These are phyloP conservation scores for Aurantiochytrium sp. DNA, from an alignment of 108 stramenopile genomes.

Conservation along the genomic window DNA sequence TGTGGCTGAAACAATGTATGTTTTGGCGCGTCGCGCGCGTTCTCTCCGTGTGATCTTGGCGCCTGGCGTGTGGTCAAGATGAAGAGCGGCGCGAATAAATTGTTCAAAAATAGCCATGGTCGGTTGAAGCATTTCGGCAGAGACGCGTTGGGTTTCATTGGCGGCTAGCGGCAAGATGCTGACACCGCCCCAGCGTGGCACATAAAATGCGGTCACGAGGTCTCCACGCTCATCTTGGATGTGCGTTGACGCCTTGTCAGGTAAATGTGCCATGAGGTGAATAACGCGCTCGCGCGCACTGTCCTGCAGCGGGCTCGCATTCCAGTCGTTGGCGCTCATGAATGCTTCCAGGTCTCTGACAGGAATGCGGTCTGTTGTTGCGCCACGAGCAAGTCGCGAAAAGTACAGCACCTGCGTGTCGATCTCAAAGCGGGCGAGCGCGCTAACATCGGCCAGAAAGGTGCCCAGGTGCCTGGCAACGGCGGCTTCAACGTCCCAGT, in stretches of 20 bases:
- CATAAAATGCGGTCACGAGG: neutral
- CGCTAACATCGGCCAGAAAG: neutral
- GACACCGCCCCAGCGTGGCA: neutral
- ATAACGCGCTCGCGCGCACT: neutral
- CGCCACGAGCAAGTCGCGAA: neutral
- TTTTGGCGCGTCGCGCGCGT: neutral
- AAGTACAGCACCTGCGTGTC: neutral
- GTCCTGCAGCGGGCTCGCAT: neutral
- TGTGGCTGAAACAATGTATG: neutral
- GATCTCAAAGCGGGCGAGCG: neutral
- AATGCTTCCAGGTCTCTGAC: neutral
- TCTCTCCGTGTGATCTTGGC: neutral
- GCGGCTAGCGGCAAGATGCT: neutral
- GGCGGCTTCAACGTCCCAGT: neutral
- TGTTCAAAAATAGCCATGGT: neutral
- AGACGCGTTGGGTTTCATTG: neutral
- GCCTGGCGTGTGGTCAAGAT: neutral
- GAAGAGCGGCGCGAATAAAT: neutral
- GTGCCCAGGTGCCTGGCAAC: neutral
- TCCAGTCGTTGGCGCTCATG: slow-evolving; percentile 1
- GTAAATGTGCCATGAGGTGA: neutral
- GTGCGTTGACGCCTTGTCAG: neutral
- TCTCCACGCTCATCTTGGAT: neutral
- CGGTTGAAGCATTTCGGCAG: neutral
- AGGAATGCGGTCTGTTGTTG: neutral